Percentiles rank a stretch among this genome's conserved stretches.
These are phyloP conservation scores for Lumnitzera littorea DNA, from an alignment of 345 rosid genomes.

Conservation along the genomic window DNA sequence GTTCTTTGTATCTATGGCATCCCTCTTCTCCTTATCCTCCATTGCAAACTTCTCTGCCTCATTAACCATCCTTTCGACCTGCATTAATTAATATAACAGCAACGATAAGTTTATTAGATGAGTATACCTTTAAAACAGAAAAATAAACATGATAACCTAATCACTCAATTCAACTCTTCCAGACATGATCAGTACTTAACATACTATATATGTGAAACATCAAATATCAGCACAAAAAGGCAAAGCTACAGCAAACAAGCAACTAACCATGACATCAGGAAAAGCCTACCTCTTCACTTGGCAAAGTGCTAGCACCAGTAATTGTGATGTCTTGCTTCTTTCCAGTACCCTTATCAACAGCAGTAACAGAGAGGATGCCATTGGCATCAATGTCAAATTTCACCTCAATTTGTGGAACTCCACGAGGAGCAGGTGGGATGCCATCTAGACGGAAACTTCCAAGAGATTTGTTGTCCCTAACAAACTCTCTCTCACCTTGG, in stretches of 20 bases:
- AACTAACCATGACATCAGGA: too few relatives aligned
- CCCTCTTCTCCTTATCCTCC: slow-evolving; percentile 96
- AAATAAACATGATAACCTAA: background rate
- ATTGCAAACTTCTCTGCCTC: slow-evolving; percentile 83
- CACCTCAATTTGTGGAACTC: slow-evolving; percentile 49
- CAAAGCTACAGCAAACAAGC: background rate
- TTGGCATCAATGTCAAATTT: slow-evolving; percentile 50
- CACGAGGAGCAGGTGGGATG: slow-evolving; percentile 47
- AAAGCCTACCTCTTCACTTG: slow-evolving; percentile 75
- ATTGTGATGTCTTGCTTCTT: slow-evolving; percentile 54
- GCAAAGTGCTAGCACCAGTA: slow-evolving; percentile 72
- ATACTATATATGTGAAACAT: too few relatives aligned
- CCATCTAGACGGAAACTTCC: slow-evolving; percentile 54
- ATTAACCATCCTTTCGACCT: slow-evolving; percentile 86
- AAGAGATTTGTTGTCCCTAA: slow-evolving; percentile 87
- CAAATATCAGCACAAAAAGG: too few relatives aligned
- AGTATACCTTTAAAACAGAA: background rate
- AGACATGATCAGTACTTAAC: too few relatives aligned
- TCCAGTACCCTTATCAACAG: slow-evolving; percentile 46
- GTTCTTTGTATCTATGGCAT: slow-evolving; percentile 94
- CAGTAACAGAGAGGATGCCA: slow-evolving; percentile 45
- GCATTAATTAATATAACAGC: background rate
- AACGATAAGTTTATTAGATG: background rate
- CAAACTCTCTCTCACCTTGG: slow-evolving; percentile 98
- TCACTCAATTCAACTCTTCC: too few relatives aligned